These are phyloP conservation scores for Fusarium sp. DNA, from an alignment of 2,329 filamentous ascomycete genomes.

Conservation along the genomic window DNA sequence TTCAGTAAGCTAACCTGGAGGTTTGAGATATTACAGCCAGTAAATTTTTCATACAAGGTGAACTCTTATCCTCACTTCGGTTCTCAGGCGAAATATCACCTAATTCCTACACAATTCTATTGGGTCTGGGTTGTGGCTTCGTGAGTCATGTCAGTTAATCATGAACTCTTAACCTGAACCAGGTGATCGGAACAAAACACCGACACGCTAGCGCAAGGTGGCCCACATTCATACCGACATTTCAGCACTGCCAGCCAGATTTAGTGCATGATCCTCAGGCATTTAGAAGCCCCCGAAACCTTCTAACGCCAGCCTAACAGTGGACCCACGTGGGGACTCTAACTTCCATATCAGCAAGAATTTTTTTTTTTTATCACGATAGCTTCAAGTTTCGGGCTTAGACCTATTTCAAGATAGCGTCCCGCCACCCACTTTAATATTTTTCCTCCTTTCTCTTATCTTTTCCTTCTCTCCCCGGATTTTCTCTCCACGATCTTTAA, in stretches of 20 bases:
- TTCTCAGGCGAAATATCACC: background rate
- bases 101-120: accelerated
- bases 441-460: background rate
- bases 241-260: background rate
- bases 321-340: conserved; percentile 35
- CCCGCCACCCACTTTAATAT: conserved; percentile 16
- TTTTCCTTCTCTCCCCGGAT: background rate
- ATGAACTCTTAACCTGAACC: background rate
- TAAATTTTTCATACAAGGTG: accelerated
- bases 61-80: background rate
- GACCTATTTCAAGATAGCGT: conserved; percentile 29
- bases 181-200: background rate
- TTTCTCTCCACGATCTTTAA: background rate
- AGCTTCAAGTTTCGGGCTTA: conserved; percentile 33
- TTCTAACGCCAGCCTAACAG: conserved; percentile 16
- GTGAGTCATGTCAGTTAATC: background rate
- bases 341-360: conserved; percentile 11
- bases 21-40: accelerated
- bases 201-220: background rate
- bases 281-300: background rate
- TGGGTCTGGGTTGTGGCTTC: accelerated
- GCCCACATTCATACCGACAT: background rate
- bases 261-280: background rate
- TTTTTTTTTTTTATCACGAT: conserved; percentile 32
- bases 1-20: background rate